Base-by-base conservation (phyloP, 1,139 yeast species). In the Starmera stellimalicola region DNA sequence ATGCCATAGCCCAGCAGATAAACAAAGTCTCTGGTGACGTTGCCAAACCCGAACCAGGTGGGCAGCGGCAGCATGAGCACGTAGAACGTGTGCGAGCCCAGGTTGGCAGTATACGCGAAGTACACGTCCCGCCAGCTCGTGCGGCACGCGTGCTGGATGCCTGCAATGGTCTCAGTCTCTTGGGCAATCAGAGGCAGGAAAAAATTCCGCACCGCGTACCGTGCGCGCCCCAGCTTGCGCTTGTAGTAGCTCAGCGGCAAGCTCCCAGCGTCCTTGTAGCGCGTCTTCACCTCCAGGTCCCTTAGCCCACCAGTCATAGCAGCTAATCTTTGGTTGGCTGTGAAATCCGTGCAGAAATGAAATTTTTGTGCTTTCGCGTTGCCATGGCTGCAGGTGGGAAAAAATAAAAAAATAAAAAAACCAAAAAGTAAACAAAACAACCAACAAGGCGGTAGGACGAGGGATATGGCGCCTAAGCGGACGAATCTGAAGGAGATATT, bases 81-180 rank as follows among this genome's bases (percentile, higher is more conserved):
- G 54, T 91, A 91, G 53, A 91, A 91, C 0, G 95, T 85, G 56
- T 91, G 98, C 8, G 94, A 74, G 0, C 96, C 98, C 43, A 91
- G 63, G 50, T 82, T 79, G 16, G 98, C 96, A 2, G 94, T 73
- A 66, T 85, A 75, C 11, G 94, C 84, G 57, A 91, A 91, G 54
- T 81, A 91, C 30, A 67, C 54, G 57, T 88, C 96, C 36, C 79
- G 60, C 19, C 60, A 39, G 3, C 77, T 70, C 25, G 59, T 57
- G 36, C 94, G 62, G 16, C 68, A 47, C 16, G 44, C 37, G 7
- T 48, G 40, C 59, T 91, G 98, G 40, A 84, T 57, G 3, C 49
- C 47, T n/a, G 70, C 66, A 18, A 91, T 54, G 4, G 68, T 43
- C 3, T 70, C 73, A 0, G 94, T 78, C 54, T 91, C 97, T 38